Conservation (phyloP, 1,139 yeast genomes). For the Saccharomyces hybrid region DNA sequence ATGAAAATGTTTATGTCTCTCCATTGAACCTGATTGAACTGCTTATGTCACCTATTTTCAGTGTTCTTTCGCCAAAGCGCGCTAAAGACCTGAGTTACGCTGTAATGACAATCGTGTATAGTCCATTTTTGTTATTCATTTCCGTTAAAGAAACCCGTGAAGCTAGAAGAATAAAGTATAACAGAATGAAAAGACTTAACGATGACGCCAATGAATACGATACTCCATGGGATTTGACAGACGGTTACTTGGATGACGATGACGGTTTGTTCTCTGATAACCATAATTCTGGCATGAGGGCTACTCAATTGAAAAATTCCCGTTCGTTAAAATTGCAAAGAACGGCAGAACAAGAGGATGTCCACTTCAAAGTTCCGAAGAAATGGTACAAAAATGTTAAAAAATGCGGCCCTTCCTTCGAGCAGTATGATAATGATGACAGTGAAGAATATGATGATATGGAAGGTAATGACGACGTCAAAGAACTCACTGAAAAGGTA, state of each 20-base stretch:
- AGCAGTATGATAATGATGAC: not conserved
- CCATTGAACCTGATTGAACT: slow-evolving; percentile 74
- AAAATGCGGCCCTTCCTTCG: slow-evolving; percentile 11
- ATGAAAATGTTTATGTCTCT: slow-evolving; percentile 76
- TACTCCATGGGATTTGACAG: slow-evolving; percentile 76
- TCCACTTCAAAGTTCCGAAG: slow-evolving; percentile 52
- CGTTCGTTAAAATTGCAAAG: slow-evolving; percentile 45
- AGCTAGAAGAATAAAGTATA: slow-evolving; percentile 66
- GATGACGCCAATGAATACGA: slow-evolving; percentile 81
- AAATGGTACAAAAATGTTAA: slow-evolving; percentile 46
- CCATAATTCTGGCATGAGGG: slow-evolving; percentile 30
- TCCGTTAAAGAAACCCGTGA: slow-evolving; percentile 56
- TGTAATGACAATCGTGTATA: slow-evolving; percentile 58
- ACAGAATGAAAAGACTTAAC: slow-evolving; percentile 54
- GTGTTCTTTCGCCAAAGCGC: slow-evolving; percentile 14
- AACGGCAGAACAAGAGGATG: slow-evolving; percentile 68
- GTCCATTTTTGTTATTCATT: slow-evolving; percentile 57
- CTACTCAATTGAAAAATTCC: slow-evolving; percentile 38
- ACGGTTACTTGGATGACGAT: slow-evolving; percentile 52
- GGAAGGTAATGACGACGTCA: not conserved
- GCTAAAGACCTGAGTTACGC: slow-evolving; percentile 38
- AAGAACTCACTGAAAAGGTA: not conserved
- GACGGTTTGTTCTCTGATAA: slow-evolving; percentile 29
- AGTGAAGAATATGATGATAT: not conserved
- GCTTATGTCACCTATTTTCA: slow-evolving; percentile 36